Evolutionary conservation across 345 rosid species (phyloP).

Genomic region (Odontarrhena argentea): DNA sequence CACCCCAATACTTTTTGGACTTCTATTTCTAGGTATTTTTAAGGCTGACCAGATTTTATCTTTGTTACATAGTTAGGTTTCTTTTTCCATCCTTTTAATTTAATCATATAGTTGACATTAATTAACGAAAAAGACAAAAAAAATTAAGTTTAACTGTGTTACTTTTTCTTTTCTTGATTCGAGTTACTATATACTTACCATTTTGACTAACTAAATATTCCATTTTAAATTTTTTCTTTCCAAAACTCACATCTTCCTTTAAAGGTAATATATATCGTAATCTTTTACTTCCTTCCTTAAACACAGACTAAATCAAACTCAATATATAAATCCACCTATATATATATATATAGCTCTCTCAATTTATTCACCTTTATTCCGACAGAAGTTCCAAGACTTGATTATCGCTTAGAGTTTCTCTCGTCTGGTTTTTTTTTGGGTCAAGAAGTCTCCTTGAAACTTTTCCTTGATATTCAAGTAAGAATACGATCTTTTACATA

Average conservation of each 20-base stretch:
- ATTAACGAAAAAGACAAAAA: not conserved
- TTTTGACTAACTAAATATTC: slow-evolving; percentile 33
- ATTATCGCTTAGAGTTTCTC: not conserved
- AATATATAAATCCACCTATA: slow-evolving; percentile 22
- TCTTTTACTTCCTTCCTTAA: slow-evolving; percentile 34
- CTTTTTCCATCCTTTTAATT: too few species aligned
- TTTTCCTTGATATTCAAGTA: slow-evolving; percentile 30
- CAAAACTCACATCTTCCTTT: slow-evolving; percentile 23
- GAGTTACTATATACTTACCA: slow-evolving; percentile 31
- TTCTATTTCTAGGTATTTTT: too few species aligned
- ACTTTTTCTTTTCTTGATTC: slow-evolving; percentile 3
- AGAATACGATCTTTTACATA: slow-evolving; percentile 22
- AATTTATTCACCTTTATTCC: slow-evolving; percentile 1
- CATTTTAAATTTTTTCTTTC: slow-evolving; percentile 24
- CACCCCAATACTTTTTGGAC: too few species aligned
- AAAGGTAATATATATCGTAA: slow-evolving; percentile 32
- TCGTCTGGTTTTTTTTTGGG: not conserved
- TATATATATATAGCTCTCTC: slow-evolving; percentile 24
- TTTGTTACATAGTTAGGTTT: too few species aligned
- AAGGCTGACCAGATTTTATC: too few species aligned
- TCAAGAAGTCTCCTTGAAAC: slow-evolving; percentile 5
- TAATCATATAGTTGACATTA: too few species aligned
- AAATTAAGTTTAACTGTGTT: slow-evolving; percentile 10
- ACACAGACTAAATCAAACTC: slow-evolving; percentile 31
- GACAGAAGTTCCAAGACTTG: slow-evolving; percentile 19